Evolutionary conservation across 179 eudicot species (phyloP).

Genomic region (Carnegiea gigantea): DNA sequence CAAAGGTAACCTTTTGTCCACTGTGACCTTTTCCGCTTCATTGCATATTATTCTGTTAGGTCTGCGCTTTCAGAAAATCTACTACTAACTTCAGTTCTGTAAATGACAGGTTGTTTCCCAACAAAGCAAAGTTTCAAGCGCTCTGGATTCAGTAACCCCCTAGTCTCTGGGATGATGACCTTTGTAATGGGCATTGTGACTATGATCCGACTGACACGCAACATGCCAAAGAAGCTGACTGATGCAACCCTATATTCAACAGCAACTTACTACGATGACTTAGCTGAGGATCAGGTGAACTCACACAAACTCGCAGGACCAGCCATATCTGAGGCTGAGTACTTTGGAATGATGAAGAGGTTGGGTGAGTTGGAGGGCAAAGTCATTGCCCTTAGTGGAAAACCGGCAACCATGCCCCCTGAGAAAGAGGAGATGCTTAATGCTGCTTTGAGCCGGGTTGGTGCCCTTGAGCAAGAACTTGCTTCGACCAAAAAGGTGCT

Average conservation of each 20-base stretch:
- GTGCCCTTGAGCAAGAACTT: conserved; percentile 67
- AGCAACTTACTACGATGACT: conserved; percentile 41
- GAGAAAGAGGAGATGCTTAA: conserved; percentile 87
- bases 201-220: conserved; percentile 70
- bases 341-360: conserved; percentile 61
- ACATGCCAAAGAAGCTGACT: conserved; percentile 79
- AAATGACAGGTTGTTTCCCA: conserved; percentile 37
- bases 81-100: not conserved
- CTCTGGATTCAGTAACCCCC: conserved; percentile 49
- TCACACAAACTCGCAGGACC: conserved; percentile 36
- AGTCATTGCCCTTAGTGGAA: conserved; percentile 43
- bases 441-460: conserved; percentile 62
- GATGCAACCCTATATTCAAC: conserved; percentile 60
- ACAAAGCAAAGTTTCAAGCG: conserved; percentile 35
- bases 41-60: too few species aligned
- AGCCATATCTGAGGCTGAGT: conserved; percentile 51
- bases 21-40: not conserved
- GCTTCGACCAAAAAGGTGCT: conserved; percentile 71
- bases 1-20: conserved; percentile 41
- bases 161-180: conserved; percentile 73
- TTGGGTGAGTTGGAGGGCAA: conserved; percentile 79
- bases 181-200: conserved; percentile 82
- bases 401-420: conserved; percentile 59
- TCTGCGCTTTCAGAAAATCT: not conserved
- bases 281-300: conserved; percentile 28